Evolutionary conservation across 169 alveolate genomes (phyloP), one percentile per base, ranked within the genome.

Genomic region (Plasmodium vivax): DNA sequence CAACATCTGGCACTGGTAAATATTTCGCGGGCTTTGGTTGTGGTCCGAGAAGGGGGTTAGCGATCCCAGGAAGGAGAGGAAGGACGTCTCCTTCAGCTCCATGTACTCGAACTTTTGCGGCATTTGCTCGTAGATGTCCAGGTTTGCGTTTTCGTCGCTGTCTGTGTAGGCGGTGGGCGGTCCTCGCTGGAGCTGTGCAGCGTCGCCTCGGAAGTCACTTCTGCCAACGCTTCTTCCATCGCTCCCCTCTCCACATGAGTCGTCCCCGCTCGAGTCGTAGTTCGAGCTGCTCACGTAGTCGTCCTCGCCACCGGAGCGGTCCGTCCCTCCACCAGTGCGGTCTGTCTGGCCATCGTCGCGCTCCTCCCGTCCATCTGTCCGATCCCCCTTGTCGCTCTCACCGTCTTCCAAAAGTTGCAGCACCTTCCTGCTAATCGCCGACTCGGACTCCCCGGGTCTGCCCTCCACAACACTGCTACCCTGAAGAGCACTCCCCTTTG

Each of bases 1-100:
- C 73, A 99, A 98, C 99, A 99, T 99, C 96, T 98, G 99, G 94
- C 99, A 99, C 94, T 99, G 99, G 96, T 98, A 99, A 99, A 99
- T 99, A 95, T 99, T 99, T 58, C 99, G 97, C 6, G 99, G 99
- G 83, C 99, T 98, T 96, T 99, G 99, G 96, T 99, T 99, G 96
- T 99, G 99, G 93, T 99, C 99, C 82, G 99, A 97, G 97, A 99
- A 99, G 34, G 99, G 99, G 12, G 99, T 99, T 80, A 98, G 97
- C 0, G 99, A 97, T 8, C 99, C 99, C 32, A 99, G 92, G 77
- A 99, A 96, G 32, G 99, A 98, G 74, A 99, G 96, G 82, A 99
- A 98, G 54, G 99, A 98, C 9, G 99, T 96, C 71, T 99, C 99
- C 90, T 98, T 98, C 43, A 99, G 94, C 96, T 99, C 99, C 96